Evolutionary conservation across 257 asterid species (phyloP), one percentile per base, ranked within the genome.

Genomic region (Marsdenia floribunda): DNA sequence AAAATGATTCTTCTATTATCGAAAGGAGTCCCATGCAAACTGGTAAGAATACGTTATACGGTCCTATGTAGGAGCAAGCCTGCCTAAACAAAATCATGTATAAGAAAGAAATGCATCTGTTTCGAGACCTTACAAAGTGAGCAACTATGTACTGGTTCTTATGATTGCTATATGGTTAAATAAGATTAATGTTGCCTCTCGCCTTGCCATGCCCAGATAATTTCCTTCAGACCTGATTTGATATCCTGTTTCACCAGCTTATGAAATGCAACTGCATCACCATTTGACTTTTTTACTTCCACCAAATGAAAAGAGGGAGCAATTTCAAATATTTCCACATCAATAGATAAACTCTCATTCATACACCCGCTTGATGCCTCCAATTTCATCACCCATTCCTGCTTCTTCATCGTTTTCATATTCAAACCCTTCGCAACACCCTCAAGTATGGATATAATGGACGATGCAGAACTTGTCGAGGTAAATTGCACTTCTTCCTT

Each of bases 401-500:
- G 93, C 78, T 87, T 84, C 84, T 87, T 84, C 84, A 46, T 71
- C 76, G 85, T 82, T 60, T 81, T 81, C 49, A 92, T 77, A 77
- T 80, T 82, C 54, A 88, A 44, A 26, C 38, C 68, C 35, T 50
- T 16, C 1, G 94, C 96, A 80, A 87, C 73, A 1, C 82, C 94
- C 78, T 89, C 89, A 0, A 92, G 74, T 73, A 83, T 92, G 14
- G 87, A 75, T 63, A 85, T 58, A 78, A 93, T 90, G 3, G 77
- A 69, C 19, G 81, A 21, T 5, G 81, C 84, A 2, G 91, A 74
- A 74, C 72, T 74, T 18, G 73, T 73, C 0, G 97, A 87, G 21
- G 92, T 89, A 79, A 93, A 90, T 60, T 81, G 88, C 70, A 86
- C 79, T 67, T 88, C 96, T 21, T 88, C 95, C 84, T 87, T 93